Base-by-base conservation (phyloP, 768 basidiomycete genomes). In the Macrolepiota albuminosa region DNA sequence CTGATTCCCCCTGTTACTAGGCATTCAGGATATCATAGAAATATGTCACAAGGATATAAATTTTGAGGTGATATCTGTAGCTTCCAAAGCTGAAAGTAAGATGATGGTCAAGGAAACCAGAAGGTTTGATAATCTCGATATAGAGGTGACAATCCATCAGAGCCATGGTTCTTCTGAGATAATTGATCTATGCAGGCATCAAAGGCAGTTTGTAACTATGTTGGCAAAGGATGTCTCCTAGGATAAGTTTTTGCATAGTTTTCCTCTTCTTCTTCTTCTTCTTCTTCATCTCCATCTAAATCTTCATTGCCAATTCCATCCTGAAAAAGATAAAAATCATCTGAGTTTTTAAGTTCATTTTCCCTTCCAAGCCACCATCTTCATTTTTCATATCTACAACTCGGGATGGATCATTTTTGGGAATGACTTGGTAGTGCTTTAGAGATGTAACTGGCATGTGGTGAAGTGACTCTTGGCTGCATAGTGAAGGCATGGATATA, bases 21-120 rank as follows among this genome's bases (percentile, higher is more conserved):
- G 53, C 33, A 34, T 16, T 47, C 10, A 9, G 63, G 67, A 40
- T 66, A 21, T 21, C 21, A 21, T 59, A 2, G 64, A 5, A 42
- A 68, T 64, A 64, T 60, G 11, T 53, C 24, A 9, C 46, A 54
- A 16, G 42, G 39, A 33, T 63, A 68, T 6, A 63, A 34, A 18
- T 62, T 29, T 13, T 58, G 29, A 0, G 64, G 64, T n/a, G 58
- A 59, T 14, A 63, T n/a, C 5, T 46, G 29, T 37, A 14, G 18
- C 16, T 37, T 21, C n/a, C 40, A 7, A 21, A 59, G 50, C 18
- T 11, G 6, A 47, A 59, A 59, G 43, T 50, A 59, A 6, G 40
- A 34, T 29, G 58, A 39, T 21, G 39, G 58, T 18, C 36, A 18
- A 21, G 58, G 58, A 39, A 59, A 59, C 58, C 58, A 54, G 33